phyloP scores from a whole-genome alignment of 768 basidiomycete genomes.

The Dioszegia crocea region DNA sequence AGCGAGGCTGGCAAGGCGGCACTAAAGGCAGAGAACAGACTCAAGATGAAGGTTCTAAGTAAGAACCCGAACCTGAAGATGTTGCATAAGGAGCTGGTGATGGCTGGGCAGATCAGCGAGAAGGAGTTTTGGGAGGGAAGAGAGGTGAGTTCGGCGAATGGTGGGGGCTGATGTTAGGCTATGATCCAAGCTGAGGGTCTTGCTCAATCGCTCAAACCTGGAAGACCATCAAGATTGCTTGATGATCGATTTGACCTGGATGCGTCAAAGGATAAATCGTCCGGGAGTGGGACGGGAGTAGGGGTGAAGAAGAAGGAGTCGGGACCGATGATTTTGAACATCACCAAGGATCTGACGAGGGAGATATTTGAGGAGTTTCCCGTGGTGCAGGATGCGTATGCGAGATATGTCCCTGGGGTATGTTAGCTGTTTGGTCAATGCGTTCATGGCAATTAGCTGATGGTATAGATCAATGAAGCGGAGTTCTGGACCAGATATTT shows the following conservation, averaged over 20 bases:
- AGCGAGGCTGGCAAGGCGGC: constrained; percentile 4
- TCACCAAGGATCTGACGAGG: constrained; percentile 64
- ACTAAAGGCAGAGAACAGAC: not conserved
- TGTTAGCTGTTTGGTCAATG: not conserved
- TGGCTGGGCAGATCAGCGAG: constrained; percentile 64
- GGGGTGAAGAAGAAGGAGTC: constrained; percentile 73
- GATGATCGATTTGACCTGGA: constrained; percentile 58
- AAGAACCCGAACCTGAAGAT: constrained; percentile 71
- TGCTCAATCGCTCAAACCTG: constrained; percentile 45
- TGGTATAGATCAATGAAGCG: constrained; percentile 71
- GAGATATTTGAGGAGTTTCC: constrained; percentile 99
- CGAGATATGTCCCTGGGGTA: constrained; percentile 83
- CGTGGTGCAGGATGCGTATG: constrained; percentile 85
- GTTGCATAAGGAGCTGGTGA: constrained; percentile 84
- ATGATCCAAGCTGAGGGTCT: constrained; percentile 45
- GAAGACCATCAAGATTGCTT: constrained; percentile 46
- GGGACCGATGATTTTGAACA: constrained; percentile 48
- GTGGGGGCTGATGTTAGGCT: constrained; percentile 12
- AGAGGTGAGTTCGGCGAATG: constrained; percentile 59
- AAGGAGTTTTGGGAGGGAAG: constrained; percentile 96
- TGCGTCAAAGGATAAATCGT: constrained; percentile 70
- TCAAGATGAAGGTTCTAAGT: constrained; percentile 57
- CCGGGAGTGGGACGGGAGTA: constrained; percentile 52
- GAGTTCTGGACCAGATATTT: constrained; percentile 98
- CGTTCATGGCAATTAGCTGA: not conserved